Evolutionary conservation across 2,329 filamentous ascomycete species (phyloP), one percentile per base, ranked within the genome.

Genomic region (Alternaria arbusti): DNA sequence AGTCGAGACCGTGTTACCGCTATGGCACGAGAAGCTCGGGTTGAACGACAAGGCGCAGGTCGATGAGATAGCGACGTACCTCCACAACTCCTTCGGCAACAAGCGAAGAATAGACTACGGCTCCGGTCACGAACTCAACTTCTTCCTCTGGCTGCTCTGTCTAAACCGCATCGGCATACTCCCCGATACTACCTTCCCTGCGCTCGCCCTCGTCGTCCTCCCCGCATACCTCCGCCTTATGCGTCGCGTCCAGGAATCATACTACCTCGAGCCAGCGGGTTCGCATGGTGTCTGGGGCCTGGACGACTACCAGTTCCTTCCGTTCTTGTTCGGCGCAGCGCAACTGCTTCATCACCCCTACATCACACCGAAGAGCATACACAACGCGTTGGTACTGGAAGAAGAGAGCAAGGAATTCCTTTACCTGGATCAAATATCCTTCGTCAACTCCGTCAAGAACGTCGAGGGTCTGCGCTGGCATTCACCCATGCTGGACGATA

Each of bases 401-500:
- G 94, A 98, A 78, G 94, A 92, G 73, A 88, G 89, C 13, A 83
- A 86, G 59, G 92, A 97, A 59, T 99, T 91, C 74, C 83, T 99
- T 61, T 99, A 99, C 74, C 88, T 99, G 0, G 91, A 94, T 56
- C 96, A 98, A 81, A 93, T 99, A 25, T 87, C 87, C 55, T 99
- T 97, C 81, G 95, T 99, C 61, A 97, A 98, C 81, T 92, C 90
- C 70, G 96, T 97, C 62, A 99, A 99, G 84, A 97, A 93, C 1
- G 94, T 97, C 61, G 93, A 96, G 75, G 95, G 94, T 1, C 83
- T 99, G 64, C 88, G 96, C 47, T 99, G 96, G 96, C 96, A 99
- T 75, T 94, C 91, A 68, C 96, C 96, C 4, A 98, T 99, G 96
- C 88, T 99, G 17, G 96, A 99, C 77, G 96, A 99, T 78, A 99